These are phyloP conservation scores for Suillus bovinus DNA, from an alignment of 768 basidiomycete genomes.

Conservation along the genomic window DNA sequence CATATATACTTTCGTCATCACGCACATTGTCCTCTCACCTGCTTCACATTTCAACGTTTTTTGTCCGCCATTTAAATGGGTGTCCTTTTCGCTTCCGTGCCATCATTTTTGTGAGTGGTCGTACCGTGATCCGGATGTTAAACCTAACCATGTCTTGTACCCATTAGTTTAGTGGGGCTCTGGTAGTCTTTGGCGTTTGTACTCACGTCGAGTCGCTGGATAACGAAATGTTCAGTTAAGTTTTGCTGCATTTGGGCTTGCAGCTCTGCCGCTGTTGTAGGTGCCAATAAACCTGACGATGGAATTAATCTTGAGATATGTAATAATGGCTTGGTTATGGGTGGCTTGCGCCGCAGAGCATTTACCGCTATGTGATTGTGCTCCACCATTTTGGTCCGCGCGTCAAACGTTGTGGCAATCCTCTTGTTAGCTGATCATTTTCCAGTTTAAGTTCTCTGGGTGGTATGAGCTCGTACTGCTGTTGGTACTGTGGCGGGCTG, in stretches of 20 bases:
- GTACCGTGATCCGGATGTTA: background rate
- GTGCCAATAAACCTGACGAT: slow-evolving; percentile 1
- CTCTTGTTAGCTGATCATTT: background rate
- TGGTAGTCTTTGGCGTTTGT: slow-evolving; percentile 24
- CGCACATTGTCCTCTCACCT: background rate
- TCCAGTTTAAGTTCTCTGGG: slow-evolving; percentile 25
- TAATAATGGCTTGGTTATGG: slow-evolving; percentile 21
- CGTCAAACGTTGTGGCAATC: slow-evolving; percentile 1
- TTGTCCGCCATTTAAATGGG: slow-evolving; percentile 18
- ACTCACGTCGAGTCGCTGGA: slow-evolving; percentile 20
- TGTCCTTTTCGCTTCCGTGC: slow-evolving; percentile 23
- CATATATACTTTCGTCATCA: background rate
- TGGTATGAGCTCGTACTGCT: slow-evolving; percentile 22
- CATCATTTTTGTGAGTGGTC: slow-evolving; percentile 23
- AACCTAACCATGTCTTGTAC: slow-evolving; percentile 12
- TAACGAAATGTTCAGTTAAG: background rate
- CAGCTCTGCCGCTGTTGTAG: slow-evolving; percentile 26
- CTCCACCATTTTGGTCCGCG: slow-evolving; percentile 29
- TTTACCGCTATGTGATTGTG: slow-evolving; percentile 25
- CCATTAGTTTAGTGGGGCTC: slow-evolving; percentile 17
- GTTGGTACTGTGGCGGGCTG: slow-evolving; percentile 14
- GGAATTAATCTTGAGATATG: slow-evolving; percentile 1
- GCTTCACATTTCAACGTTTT: background rate
- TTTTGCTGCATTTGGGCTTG: slow-evolving; percentile 23
- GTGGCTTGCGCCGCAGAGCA: slow-evolving; percentile 7